Percentiles rank a stretch among this genome's conserved stretches.
phyloP scores from a whole-genome alignment of 148 eudicot genomes.

The Rhododendron mucronatum region DNA sequence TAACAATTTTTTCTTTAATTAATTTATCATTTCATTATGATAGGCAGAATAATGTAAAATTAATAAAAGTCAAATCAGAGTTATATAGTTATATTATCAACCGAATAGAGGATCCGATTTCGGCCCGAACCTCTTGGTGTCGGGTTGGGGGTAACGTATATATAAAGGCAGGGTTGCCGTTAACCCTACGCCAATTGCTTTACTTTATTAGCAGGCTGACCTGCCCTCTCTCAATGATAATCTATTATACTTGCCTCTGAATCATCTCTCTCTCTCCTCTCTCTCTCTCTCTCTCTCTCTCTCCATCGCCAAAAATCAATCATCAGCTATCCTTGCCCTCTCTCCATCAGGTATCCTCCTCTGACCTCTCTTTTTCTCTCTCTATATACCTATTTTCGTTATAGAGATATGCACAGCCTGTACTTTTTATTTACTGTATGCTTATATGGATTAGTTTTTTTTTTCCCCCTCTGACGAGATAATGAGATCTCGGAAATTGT shows the following conservation, averaged over 20 bases:
- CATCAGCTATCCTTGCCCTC: not conserved
- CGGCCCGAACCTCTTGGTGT: not conserved
- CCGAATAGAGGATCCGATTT: not conserved
- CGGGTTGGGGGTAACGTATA: not conserved
- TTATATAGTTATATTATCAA: not conserved
- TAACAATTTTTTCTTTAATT: too few species aligned
- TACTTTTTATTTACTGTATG: not conserved
- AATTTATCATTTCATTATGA: too few species aligned
- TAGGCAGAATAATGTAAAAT: too few species aligned
- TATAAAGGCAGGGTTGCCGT: not conserved
- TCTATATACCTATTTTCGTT: not conserved
- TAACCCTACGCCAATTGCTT: not conserved
- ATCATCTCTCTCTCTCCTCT: not conserved
- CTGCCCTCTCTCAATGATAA: not conserved
- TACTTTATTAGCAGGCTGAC: not conserved
- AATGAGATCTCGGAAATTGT: not conserved
- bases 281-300: not conserved
- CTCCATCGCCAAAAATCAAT: not conserved
- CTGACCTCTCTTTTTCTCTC: not conserved
- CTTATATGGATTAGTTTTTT: not conserved
- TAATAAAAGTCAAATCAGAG: too few species aligned
- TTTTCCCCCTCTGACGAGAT: not conserved
- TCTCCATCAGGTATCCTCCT: conserved; percentile 1
- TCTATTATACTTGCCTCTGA: not conserved
- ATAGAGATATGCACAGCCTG: too few species aligned